Conservation (phyloP, 441 rosid genomes). For the Bocquillonia castaneifolia region DNA sequence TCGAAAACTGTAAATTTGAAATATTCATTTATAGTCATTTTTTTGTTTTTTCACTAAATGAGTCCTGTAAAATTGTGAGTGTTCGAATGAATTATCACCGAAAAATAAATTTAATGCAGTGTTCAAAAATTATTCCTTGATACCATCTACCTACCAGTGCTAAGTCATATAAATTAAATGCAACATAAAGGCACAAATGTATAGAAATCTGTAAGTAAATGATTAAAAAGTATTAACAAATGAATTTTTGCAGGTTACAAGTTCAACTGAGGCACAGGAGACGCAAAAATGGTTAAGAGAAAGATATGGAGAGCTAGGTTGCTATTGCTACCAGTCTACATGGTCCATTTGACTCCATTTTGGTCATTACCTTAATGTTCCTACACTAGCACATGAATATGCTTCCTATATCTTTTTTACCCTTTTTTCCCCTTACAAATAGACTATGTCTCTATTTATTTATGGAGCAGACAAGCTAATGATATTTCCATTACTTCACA, state of each 20-base stretch:
- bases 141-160: too few relatives aligned
- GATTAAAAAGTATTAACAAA: too few relatives aligned
- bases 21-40: too few relatives aligned
- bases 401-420: slow-evolving; percentile 23
- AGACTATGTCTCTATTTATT: slow-evolving; percentile 21
- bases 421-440: not conserved
- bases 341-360: slow-evolving; percentile 51
- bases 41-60: too few relatives aligned
- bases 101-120: too few relatives aligned
- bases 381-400: slow-evolving; percentile 30
- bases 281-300: slow-evolving; percentile 36
- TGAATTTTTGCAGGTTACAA: slow-evolving; percentile 34
- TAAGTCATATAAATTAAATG: too few relatives aligned
- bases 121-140: too few relatives aligned
- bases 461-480: slow-evolving; percentile 19
- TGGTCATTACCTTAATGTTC: slow-evolving; percentile 28
- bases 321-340: slow-evolving; percentile 31
- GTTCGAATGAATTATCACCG: too few relatives aligned
- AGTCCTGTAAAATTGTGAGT: too few relatives aligned
- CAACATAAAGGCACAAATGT: too few relatives aligned
- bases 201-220: too few relatives aligned
- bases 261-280: slow-evolving; percentile 37
- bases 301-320: slow-evolving; percentile 34
- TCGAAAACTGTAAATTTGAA: too few relatives aligned
- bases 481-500: slow-evolving; percentile 16